Evolutionary conservation across 768 basidiomycete species (phyloP), one percentile per base, ranked within the genome.

Genomic region (Austroboletus festivus): DNA sequence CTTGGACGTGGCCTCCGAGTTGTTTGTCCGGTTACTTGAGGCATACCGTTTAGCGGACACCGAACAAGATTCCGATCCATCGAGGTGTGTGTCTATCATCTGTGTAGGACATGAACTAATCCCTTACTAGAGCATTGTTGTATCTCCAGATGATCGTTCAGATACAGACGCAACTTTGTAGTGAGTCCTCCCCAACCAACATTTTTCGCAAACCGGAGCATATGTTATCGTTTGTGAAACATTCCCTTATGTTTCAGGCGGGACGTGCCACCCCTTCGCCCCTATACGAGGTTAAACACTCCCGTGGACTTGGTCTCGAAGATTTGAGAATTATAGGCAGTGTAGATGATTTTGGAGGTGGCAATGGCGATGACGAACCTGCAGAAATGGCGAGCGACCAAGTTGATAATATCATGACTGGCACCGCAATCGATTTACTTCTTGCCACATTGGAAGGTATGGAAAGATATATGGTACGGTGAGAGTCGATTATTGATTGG

Each of bases 391-490:
- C 71, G 21, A 57, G 60, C 6, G 63, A 73, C 39, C 68, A 66
- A 20, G 67, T 70, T 5, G 78, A 82, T 56, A 74, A 82, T 26
- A 85, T 86, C 47, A 79, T 95, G 73, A 72, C 78, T 0, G 79
- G 82, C 51, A 95, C 92, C 0, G 81, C 90, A 1, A 65, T 96
- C 19, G 88, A 85, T 50, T 68, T 96, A 0, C 69, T 98, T 21
- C 76, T 98, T 4, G 84, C 93, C 1, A 77, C 91, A 30, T 75
- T 97, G 23, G 93, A 95, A 81, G 88, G 94, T 92, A 52, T 50
- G 67, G 43, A 7, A 12, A 49, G 16, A 45, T 38, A 37, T 13
- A 28, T 6, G 2, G 1, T 30, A 21, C 24, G 10, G 13, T 24
- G 22, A 22, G 20, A 16, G 15, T n/a, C 10, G 31, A 26, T 37